Evolutionary conservation across 2,329 filamentous ascomycete species (phyloP).

Genomic region (Colletotrichum lini): DNA sequence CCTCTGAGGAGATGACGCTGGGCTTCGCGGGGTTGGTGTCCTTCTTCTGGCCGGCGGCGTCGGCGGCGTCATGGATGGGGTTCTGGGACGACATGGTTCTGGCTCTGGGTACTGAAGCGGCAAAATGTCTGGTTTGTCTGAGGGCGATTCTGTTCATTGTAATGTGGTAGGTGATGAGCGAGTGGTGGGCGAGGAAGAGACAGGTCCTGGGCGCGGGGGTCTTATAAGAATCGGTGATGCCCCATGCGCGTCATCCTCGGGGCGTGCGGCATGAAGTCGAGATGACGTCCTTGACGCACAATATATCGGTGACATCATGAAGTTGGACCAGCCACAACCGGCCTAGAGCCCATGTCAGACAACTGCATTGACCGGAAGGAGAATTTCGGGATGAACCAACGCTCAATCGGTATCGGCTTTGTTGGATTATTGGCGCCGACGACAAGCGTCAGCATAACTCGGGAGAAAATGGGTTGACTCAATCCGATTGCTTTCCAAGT

Average conservation of each 20-base stretch:
- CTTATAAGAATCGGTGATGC: slow-evolving; percentile 2
- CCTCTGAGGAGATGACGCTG: slow-evolving; percentile 35
- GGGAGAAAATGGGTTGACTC: background rate
- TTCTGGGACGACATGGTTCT: slow-evolving; percentile 32
- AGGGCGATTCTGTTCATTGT: slow-evolving; percentile 6
- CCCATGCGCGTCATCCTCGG: slow-evolving; percentile 24
- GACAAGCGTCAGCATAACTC: background rate
- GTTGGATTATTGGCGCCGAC: background rate
- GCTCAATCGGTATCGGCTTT: background rate
- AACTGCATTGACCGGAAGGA: background rate
- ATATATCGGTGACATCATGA: slow-evolving; percentile 36
- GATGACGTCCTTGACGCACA: slow-evolving; percentile 26
- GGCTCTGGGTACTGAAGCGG: background rate
- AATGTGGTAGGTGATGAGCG: background rate
- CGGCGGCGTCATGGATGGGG: slow-evolving; percentile 22
- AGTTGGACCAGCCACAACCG: background rate
- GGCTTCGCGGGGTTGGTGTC: slow-evolving; percentile 34
- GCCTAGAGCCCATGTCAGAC: background rate
- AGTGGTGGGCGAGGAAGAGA: too few species aligned
- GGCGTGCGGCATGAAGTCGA: background rate
- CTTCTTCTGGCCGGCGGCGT: slow-evolving; percentile 26
- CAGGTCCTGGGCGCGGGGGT: background rate
- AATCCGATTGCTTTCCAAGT: background rate
- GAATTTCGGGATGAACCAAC: background rate
- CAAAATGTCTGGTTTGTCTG: background rate